phyloP scores from a whole-genome alignment of 805 yeast species.

The Starmerella potacharoeniae region DNA sequence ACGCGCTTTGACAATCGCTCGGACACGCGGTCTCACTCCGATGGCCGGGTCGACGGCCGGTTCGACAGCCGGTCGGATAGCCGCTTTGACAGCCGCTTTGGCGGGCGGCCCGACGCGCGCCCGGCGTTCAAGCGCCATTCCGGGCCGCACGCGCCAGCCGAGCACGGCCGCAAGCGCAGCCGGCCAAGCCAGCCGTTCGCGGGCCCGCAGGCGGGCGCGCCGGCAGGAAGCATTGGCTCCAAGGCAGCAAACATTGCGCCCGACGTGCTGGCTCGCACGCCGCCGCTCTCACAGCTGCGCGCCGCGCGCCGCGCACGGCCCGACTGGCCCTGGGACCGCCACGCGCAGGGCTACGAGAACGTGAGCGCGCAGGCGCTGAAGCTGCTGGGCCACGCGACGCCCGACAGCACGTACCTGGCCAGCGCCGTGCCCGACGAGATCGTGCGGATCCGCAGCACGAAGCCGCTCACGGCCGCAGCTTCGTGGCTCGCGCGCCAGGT shows the following conservation, averaged over 20 bases:
- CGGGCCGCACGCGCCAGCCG: neutral
- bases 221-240: neutral
- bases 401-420: neutral
- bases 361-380: constrained; percentile 10
- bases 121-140: neutral
- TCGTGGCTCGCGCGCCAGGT: constrained; percentile 1
- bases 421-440: neutral
- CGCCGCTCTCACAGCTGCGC: neutral
- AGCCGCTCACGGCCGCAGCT: neutral
- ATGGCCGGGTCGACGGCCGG: too few relatives aligned
- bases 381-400: constrained; percentile 10
- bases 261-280: neutral
- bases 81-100: neutral
- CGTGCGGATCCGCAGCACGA: neutral
- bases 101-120: neutral
- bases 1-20: neutral
- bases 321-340: constrained; percentile 7
- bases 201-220: neutral
- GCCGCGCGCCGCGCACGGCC: neutral
- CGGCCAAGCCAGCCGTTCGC: neutral
- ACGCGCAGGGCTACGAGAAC: constrained; percentile 6
- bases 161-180: neutral
- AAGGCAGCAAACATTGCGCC: neutral
- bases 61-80: neutral
- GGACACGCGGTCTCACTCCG: too few relatives aligned